A percentile compares a stretch with the other conserved stretches of the same genome.
Conservation (phyloP, 148 eudicot species). For the Diospyros kaki region DNA sequence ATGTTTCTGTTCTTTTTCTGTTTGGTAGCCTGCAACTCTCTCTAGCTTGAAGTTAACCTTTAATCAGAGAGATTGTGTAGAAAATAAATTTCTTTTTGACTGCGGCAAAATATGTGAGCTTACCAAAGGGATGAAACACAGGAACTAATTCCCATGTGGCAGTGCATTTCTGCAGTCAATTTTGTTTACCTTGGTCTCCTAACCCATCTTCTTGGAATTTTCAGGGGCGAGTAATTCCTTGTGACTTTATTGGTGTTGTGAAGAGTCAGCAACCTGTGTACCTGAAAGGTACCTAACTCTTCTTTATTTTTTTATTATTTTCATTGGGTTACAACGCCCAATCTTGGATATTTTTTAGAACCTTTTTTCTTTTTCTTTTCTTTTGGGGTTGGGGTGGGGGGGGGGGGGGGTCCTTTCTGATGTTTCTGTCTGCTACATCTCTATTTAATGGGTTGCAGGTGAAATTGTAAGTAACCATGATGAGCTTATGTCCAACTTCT, state of each 20-base stretch:
- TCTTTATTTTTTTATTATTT: neutral
- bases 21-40: too few relatives aligned
- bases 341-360: neutral
- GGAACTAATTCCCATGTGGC: neutral
- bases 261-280: constrained; percentile 96
- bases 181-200: constrained; percentile 1
- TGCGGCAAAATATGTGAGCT: neutral
- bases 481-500: constrained; percentile 99
- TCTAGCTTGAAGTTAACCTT: neutral
- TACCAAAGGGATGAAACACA: too few relatives aligned
- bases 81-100: constrained; percentile 2
- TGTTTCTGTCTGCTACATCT: constrained; percentile 2
- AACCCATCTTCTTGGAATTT: constrained; percentile 22
- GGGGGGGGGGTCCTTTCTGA: neutral
- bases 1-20: neutral
- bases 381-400: neutral
- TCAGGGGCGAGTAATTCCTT: constrained; percentile 96
- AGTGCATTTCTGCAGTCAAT: neutral
- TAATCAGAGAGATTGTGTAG: neutral
- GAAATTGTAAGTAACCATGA: constrained; percentile 94
- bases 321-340: neutral
- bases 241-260: constrained; percentile 94
- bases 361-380: constrained; percentile 1
- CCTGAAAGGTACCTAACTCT: constrained; percentile 57
- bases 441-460: constrained; percentile 43